phyloP scores from a whole-genome alignment of 1,284 basidiomycete species.

The Ceratobasidium sp. region DNA sequence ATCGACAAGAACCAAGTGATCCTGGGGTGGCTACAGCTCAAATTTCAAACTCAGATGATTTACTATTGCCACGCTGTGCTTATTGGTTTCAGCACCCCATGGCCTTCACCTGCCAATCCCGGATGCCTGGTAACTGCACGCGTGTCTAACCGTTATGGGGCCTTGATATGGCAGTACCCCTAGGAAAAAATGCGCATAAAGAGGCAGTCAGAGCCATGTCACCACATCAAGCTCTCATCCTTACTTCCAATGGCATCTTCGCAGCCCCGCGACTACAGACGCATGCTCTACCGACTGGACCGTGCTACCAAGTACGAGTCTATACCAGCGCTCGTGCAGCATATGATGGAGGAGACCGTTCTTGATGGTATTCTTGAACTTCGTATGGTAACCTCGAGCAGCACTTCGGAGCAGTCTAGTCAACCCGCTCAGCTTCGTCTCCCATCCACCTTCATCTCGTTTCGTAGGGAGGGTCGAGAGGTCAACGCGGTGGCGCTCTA shows the following conservation, averaged over 20 bases:
- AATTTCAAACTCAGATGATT: not conserved
- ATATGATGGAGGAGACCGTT: conserved; percentile 36
- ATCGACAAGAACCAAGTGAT: not conserved
- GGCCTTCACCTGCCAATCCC: no score
- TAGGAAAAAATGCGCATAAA: conserved; percentile 9
- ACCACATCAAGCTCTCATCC: conserved; percentile 5
- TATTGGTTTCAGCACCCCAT: not conserved
- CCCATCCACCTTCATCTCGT: conserved; percentile 24
- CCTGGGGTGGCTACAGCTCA: not conserved
- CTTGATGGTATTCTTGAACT: conserved; percentile 24
- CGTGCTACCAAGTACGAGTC: conserved; percentile 25
- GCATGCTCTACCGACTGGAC: conserved; percentile 28
- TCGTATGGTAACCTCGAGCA: conserved; percentile 1
- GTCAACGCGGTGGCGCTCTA: conserved; percentile 32
- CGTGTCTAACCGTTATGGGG: no score
- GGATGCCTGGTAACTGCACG: no score
- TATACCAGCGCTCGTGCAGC: conserved; percentile 28
- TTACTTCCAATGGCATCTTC: not conserved
- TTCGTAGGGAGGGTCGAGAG: conserved; percentile 12
- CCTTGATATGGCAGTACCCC: not conserved
- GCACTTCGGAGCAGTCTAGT: not conserved
- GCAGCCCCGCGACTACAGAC: conserved; percentile 21
- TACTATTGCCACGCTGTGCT: not conserved
- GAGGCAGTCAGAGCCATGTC: not conserved
- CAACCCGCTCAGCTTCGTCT: not conserved